Evolutionary conservation across 768 basidiomycete genomes (phyloP).

Genomic region (Naematelia aurantialba): DNA sequence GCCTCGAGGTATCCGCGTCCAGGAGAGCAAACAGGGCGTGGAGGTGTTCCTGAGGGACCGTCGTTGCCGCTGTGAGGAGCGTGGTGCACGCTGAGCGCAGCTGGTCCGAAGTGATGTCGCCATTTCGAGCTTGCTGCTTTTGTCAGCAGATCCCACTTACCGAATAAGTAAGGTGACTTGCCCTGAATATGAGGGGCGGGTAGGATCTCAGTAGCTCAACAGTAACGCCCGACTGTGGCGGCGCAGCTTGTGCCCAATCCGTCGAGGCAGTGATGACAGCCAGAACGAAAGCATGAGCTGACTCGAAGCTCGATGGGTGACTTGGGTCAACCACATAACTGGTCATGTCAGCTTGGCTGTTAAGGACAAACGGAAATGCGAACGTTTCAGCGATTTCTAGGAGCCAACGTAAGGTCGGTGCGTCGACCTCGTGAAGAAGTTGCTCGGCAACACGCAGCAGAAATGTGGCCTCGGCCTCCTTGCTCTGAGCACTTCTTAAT

Average conservation of each 20-base stretch:
- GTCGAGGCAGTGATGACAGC: slow-evolving; percentile 15
- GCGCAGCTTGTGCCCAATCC: not conserved
- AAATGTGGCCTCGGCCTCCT: slow-evolving; percentile 6
- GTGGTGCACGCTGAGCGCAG: slow-evolving; percentile 22
- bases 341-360: not conserved
- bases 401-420: not conserved
- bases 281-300: slow-evolving; percentile 33
- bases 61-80: slow-evolving; percentile 17
- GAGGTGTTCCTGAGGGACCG: slow-evolving; percentile 4
- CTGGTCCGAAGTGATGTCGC: slow-evolving; percentile 20
- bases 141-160: not conserved
- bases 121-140: slow-evolving; percentile 18
- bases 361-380: not conserved
- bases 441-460: slow-evolving; percentile 18
- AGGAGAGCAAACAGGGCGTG: not conserved
- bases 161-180: slow-evolving; percentile 5
- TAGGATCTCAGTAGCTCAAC: slow-evolving; percentile 17
- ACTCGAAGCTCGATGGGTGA: slow-evolving; percentile 27
- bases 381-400: slow-evolving; percentile 10
- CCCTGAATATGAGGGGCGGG: slow-evolving; percentile 13
- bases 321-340: slow-evolving; percentile 12
- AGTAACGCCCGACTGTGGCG: slow-evolving; percentile 6
- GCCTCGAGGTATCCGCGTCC: not conserved
- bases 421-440: slow-evolving; percentile 16
- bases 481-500: not conserved